Conservation (phyloP, 768 basidiomycete species). For the Cystobasidium onofrii region DNA sequence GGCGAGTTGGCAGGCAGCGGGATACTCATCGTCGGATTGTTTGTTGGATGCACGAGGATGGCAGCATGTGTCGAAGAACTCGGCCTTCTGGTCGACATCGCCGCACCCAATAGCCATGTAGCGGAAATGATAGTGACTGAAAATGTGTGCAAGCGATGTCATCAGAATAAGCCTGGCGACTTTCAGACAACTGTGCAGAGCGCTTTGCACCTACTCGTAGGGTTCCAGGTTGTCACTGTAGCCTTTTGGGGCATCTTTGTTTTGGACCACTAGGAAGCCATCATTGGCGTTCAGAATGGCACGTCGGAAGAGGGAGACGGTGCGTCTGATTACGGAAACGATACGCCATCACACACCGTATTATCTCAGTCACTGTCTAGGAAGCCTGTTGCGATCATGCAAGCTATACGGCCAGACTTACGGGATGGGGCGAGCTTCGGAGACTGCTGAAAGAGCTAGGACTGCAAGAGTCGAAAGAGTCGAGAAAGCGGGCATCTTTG, state of each 20-base stretch:
- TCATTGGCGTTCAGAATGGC: conserved; percentile 16
- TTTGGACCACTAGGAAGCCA: conserved; percentile 18
- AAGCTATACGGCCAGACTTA: background rate
- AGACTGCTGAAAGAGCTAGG: conserved; percentile 5
- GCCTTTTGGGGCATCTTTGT: conserved; percentile 2
- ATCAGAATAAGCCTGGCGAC: background rate
- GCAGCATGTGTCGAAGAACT: conserved; percentile 25
- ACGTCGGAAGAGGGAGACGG: conserved; percentile 15
- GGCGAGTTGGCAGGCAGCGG: conserved; percentile 10
- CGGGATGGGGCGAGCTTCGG: conserved; percentile 23
- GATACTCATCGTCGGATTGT: conserved; percentile 2
- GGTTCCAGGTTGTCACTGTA: conserved; percentile 21
- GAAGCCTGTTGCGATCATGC: background rate
- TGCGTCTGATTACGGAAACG: background rate
- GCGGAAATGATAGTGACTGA: conserved; percentile 22
- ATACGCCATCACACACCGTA: too few relatives aligned
- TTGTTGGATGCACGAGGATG: conserved; percentile 1
- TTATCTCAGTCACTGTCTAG: too few relatives aligned
- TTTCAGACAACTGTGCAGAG: background rate
- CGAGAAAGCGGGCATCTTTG: conserved; percentile 15
- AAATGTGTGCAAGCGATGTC: background rate
- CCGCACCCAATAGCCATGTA: conserved; percentile 28
- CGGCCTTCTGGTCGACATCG: conserved; percentile 12
- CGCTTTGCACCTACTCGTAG: conserved; percentile 10
- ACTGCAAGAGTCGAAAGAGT: background rate